Evolutionary conservation across 2,329 filamentous ascomycete genomes (phyloP), one percentile per base, ranked within the genome.

Genomic region (Karstenula rhodostoma): DNA sequence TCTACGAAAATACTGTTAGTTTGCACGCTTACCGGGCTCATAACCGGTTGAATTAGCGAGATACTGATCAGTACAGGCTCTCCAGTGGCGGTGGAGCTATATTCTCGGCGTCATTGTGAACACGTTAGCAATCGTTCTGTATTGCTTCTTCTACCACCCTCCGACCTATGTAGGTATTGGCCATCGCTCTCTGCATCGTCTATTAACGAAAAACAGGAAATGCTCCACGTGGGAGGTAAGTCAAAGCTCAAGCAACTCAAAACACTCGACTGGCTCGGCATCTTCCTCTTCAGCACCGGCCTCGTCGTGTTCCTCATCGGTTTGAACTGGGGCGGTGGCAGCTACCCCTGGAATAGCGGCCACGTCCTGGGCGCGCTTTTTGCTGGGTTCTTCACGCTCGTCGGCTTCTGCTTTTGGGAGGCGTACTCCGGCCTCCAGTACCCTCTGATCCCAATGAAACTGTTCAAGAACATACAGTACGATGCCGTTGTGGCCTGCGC

Each of bases 221-320:
- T 74, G 72, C 67, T 75, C 46, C 73, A 74, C 64, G 63, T 73
- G 4, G 71, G 72, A 23, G 73, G 73, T 35, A 75, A 74, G 56
- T 73, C 70, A 17, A 78, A 75, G 49, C 56, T 78, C 33, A 75
- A 67, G 32, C 76, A 75, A 47, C 64, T 76, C 48, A 74, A 71
- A 56, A 68, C 67, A 15, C 74, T 86, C 13, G 85, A 83, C 65
- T 83, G 81, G 66, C 51, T 81, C 37, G 82, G 82, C 3, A 79
- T 82, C 40, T 76, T 82, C 64, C 73, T 84, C 42, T 84, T 79
- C 73, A 80, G 78, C 9, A 76, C 76, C 5, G 81, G 81, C 4
- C 77, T 82, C 2, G 79, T 79, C 5, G 70, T 83, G 0, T 78
- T 84, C 57, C 71, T 84, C 9, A 79, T 84, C 62, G 82, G 81